Evolutionary conservation across 2,329 filamentous ascomycete species (phyloP), one percentile per base, ranked within the genome.

Genomic region (Setomelanomma holmii): DNA sequence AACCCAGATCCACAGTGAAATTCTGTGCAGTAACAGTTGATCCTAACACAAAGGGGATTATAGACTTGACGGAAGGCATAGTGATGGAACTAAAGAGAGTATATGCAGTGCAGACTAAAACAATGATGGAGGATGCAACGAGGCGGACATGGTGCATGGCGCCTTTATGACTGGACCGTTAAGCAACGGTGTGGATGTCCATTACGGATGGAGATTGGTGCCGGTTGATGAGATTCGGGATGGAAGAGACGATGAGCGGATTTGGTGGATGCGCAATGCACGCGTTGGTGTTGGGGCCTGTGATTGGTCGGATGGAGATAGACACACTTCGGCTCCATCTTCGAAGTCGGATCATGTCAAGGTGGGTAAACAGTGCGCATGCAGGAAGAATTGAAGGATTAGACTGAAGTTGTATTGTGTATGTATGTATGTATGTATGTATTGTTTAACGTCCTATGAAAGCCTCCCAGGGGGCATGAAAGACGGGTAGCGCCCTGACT

Each of bases 1-100:
- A 76, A 12, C 49, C 46, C 17, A 73, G 20, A 50, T 73, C 65
- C 11, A 71, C 46, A 11, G 53, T 61, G 1, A n/a, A 17, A 34
- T 61, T 66, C 17, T 67, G 60, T 0, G 52, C 55, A 4, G 38
- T 30, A 1, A 40, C 50, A 5, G 58, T 24, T 19, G 67, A 55
- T 11, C 64, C 42, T 54, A 61, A 66, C 2, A 65, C 16, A 10
- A 68, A 35, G 4, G 67, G 42, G 17, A 63, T 11, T 6, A 67
- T 34, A 16, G 49, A 51, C 22, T 48, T 64, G 0, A 58, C 45
- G 33, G 47, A 55, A 12, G 36, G 35, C 69, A 72, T 72, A n/a
- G 17, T 14, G 59, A 40, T 10, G 62, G 61, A 46, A 50, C 56
- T 55, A 49, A 60, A 53, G 40, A 72, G 57, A 7, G 55, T 64